These are phyloP conservation scores for Reticulascus tulasneorum DNA, from an alignment of 2,329 filamentous ascomycete genomes.

Conservation along the genomic window DNA sequence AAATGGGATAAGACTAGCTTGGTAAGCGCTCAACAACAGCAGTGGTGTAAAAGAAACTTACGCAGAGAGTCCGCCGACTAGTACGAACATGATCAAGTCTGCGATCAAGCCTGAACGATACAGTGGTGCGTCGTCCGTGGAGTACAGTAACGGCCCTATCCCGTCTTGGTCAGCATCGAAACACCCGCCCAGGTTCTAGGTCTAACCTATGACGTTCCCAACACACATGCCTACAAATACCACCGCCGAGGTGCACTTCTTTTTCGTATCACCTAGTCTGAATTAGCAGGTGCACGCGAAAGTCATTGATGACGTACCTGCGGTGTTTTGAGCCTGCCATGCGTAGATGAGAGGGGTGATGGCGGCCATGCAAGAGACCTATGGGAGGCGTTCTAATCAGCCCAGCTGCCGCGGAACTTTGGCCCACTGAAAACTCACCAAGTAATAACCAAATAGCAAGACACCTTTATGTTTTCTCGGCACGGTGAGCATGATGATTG, in stretches of 20 bases:
- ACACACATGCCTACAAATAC: conserved; percentile 62
- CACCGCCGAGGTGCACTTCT: conserved; percentile 60
- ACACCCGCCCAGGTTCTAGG: too few species aligned
- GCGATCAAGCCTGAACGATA: conserved; percentile 55
- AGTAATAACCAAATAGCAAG: conserved; percentile 47
- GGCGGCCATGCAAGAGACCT: conserved; percentile 14
- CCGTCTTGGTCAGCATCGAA: too few species aligned
- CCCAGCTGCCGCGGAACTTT: background rate
- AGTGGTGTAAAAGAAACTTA: background rate
- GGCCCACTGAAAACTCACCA: conserved; percentile 26
- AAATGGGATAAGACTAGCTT: conserved; percentile 24
- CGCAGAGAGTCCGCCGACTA: conserved; percentile 46
- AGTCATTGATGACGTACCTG: too few species aligned
- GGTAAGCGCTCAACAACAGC: rapidly evolving
- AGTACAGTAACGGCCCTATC: conserved; percentile 64
- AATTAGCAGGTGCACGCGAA: too few species aligned
- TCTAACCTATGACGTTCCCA: conserved; percentile 64
- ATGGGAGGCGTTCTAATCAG: background rate
- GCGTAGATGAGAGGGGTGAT: conserved; percentile 55
- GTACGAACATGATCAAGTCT: conserved; percentile 58
- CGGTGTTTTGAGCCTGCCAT: conserved; percentile 60
- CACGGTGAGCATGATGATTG: conserved; percentile 44
- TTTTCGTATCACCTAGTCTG: conserved; percentile 70
- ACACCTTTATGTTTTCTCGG: conserved; percentile 42
- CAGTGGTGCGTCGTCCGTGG: conserved; percentile 51